Evolutionary conservation across 2,329 filamentous ascomycete genomes (phyloP), one percentile per base, ranked within the genome.

Genomic region (Magnaporthales sp.): DNA sequence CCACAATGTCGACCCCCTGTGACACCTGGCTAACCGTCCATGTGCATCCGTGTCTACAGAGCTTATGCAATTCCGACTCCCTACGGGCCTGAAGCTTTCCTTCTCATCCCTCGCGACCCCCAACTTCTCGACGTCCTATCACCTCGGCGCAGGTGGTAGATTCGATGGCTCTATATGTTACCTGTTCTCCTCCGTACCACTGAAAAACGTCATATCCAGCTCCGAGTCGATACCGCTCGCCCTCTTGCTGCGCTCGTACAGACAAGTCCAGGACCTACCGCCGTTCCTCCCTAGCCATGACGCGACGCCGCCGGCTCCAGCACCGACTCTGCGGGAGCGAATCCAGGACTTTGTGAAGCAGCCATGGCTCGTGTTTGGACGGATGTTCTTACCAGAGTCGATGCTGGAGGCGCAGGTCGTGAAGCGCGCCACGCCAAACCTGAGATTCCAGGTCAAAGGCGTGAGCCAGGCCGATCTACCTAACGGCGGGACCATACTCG

Each of bases 131-230:
- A 96, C 93, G 19, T 94, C 93, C 51, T 99, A 99, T 78, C 91
- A 92, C 58, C 86, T 99, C 61, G 92, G 93, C 68, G 96, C 90
- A 58, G 86, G 96, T 19, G 95, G 94, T 68, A 84, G 96, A 46
- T 93, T 99, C 65, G 94, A 98, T 79, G 95, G 95, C 75, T 97
- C 93, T n/a, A 86, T 99, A 67, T 96, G 93, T 15, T 99, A 98
- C 79, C 86, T 99, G 66, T 98, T 96, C 81, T 96, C 93, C 63
- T 96, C 92, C 2, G 83, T 95, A 9, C 89, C 92, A 13, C 84
- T 98, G 67, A 80, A 83, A 54, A 82, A 89, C 65, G 70, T 92
- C 83, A 77, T 82, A 11, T 86, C 84, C 11, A 86, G 87, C 77
- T 96, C 92, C 72, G 88, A 89, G 63, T 81, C 85, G 26, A 89